Conservation (phyloP, 805 yeast genomes). For the Candida sithepensis region DNA sequence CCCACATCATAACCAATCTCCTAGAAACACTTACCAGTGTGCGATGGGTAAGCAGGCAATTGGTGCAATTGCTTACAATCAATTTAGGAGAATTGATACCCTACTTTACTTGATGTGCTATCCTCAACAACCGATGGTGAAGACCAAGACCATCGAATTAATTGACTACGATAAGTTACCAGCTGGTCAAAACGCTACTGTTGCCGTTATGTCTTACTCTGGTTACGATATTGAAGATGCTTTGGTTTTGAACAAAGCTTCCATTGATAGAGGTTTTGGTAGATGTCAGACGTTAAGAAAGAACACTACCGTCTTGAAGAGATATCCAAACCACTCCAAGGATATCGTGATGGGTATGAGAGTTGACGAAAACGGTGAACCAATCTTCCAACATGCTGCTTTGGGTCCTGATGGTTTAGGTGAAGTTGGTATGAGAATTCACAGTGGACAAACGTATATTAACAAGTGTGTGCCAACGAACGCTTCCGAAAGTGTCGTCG, state of each 20-base stretch:
- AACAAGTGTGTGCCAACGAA: conserved; percentile 91
- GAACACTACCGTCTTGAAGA: conserved; percentile 82
- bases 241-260: conserved; percentile 85
- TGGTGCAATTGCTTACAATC: conserved; percentile 98
- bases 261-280: conserved; percentile 95
- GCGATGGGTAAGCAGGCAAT: conserved; percentile 99
- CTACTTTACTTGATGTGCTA: conserved; percentile 93
- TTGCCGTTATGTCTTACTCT: conserved; percentile 98
- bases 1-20: conserved; percentile 91
- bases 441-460: conserved; percentile 89
- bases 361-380: conserved; percentile 74
- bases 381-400: conserved; percentile 81
- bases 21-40: conserved; percentile 89
- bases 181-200: conserved; percentile 98
- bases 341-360: conserved; percentile 92
- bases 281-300: conserved; percentile 94
- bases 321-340: conserved; percentile 90
- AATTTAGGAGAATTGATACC: conserved; percentile 93
- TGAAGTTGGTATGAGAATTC: conserved; percentile 88
- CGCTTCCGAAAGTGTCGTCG: conserved; percentile 64
- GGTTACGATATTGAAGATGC: conserved; percentile 99
- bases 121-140: conserved; percentile 99
- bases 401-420: conserved; percentile 95
- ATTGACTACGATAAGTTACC: conserved; percentile 95
- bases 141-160: conserved; percentile 92